A percentile compares a stretch with the other conserved stretches of the same genome.
Evolutionary conservation across 345 rosid genomes (phyloP).

Genomic region (Arabidopsis suecica): DNA sequence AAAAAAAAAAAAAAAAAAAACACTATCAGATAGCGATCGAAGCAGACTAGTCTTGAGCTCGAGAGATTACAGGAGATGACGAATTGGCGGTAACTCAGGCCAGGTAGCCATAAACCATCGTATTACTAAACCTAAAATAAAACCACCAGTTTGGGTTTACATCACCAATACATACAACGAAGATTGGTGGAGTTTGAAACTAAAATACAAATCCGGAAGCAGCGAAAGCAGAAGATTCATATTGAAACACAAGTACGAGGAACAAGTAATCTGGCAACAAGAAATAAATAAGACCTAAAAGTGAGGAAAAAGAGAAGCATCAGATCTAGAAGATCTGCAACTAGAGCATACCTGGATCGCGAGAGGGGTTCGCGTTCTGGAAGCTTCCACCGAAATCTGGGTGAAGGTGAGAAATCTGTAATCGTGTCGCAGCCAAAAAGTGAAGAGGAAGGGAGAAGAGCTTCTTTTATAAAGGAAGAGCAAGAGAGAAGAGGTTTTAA

Average conservation of each 20-base stretch:
- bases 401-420: background rate
- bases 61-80: background rate
- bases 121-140: background rate
- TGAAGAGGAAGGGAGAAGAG: background rate
- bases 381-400: constrained; percentile 28
- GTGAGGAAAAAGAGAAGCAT: background rate
- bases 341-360: constrained; percentile 39
- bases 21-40: background rate
- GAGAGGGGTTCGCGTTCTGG: constrained; percentile 28
- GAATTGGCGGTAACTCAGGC: background rate
- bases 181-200: too few species aligned
- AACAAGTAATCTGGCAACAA: constrained; percentile 8
- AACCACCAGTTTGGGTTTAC: background rate
- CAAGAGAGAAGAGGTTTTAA: constrained; percentile 15
- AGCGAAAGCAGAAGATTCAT: constrained; percentile 3
- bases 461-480: background rate
- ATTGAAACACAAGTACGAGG: background rate
- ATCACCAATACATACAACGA: background rate
- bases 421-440: background rate
- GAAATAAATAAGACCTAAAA: background rate
- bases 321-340: constrained; percentile 27
- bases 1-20: background rate
- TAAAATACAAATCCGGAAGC: background rate
- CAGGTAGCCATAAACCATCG: background rate
- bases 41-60: background rate